Base-by-base conservation (phyloP, 495 filamentous ascomycete genomes). In the Tuber brumale region DNA sequence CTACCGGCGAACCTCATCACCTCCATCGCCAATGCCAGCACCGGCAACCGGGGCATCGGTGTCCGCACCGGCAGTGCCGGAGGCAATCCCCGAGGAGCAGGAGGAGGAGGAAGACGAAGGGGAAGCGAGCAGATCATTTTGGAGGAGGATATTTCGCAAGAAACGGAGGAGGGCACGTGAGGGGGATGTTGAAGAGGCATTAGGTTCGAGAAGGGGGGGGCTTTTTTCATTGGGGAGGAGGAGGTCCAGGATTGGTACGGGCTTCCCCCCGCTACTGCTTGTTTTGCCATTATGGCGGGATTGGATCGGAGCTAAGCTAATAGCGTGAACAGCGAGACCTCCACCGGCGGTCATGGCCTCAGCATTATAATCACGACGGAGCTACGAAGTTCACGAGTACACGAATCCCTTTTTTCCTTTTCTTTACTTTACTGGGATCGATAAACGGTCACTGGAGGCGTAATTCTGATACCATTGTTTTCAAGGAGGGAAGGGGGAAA, bases 291-390 rank as follows among this genome's bases (percentile, higher is more conserved):
- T 18, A 31, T 31, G 10, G 3, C n/a, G 57, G 27, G 57, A 66
- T 66, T 35, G 57, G 12, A 35, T 66, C 31, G 57, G 57, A 66
- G 57, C 57, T 16, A 18, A 31, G 27, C 57, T 66, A 35, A 66
- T 66, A 35, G 16, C 18, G 31, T 1, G 27, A 18, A 7, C 27
- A 66, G 57, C 57, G 16, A 66, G 57, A 66, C 57, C 57, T 31
- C 27, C 57, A 66, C 57, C 57, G 31, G 57, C 57, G 14, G 57
- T 66, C 27, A 66, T 66, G 57, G 57, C 57, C 57, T 66, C 57
- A 1, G 57, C 57, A 27, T 66, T 66, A 66, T 66, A 66, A 35
- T 35, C 57, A 19, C 57, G 57, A 61, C n/a, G 51, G n/a, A 61
- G 51, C 31, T 16, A 66, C 57, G 57, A 66, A 66, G 27, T 61